Conservation (phyloP, 2,329 filamentous ascomycete genomes). For the Pseudogymnoascus sp. region DNA sequence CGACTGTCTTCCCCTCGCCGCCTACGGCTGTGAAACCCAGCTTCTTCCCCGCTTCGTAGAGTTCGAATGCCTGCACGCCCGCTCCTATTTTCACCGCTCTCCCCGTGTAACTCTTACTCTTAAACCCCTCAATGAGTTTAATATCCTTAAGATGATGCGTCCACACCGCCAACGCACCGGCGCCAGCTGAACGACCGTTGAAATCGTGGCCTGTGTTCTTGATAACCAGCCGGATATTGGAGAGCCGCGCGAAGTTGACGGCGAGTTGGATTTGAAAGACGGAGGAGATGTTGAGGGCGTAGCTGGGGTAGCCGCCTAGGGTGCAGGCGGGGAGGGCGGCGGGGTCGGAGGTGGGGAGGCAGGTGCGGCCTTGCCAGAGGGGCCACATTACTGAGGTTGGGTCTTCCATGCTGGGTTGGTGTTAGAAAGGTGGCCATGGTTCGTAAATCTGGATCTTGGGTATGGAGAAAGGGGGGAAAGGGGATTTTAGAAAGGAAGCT, state of each 20-base stretch:
- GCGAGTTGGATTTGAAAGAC: constrained; percentile 37
- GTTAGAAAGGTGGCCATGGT: too few species aligned
- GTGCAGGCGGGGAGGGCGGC: constrained; percentile 14
- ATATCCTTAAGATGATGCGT: constrained; percentile 38
- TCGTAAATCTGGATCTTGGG: too few species aligned
- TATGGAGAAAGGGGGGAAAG: too few species aligned
- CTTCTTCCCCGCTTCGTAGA: constrained; percentile 38
- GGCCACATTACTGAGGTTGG: constrained; percentile 40
- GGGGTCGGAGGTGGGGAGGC: constrained; percentile 31
- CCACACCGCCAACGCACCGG: constrained; percentile 34
- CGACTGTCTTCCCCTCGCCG: constrained; percentile 47
- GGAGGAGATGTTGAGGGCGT: constrained; percentile 28
- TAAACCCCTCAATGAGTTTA: constrained; percentile 19
- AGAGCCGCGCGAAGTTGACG: constrained; percentile 35
- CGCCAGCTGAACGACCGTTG: constrained; percentile 38
- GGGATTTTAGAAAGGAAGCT: too few species aligned
- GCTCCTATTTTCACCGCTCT: constrained; percentile 45
- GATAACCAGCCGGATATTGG: constrained; percentile 34
- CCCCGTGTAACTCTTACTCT: constrained; percentile 32
- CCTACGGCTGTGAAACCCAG: constrained; percentile 43
- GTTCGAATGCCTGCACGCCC: constrained; percentile 42
- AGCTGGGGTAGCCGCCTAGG: constrained; percentile 19
- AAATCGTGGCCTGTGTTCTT: constrained; percentile 30
- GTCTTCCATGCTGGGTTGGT: constrained; percentile 31
- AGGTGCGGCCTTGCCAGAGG: constrained; percentile 38